A percentile compares a stretch with the other conserved stretches of the same genome.
Conservation (phyloP, 1,284 basidiomycete genomes). For the Gomphus bonarii region DNA sequence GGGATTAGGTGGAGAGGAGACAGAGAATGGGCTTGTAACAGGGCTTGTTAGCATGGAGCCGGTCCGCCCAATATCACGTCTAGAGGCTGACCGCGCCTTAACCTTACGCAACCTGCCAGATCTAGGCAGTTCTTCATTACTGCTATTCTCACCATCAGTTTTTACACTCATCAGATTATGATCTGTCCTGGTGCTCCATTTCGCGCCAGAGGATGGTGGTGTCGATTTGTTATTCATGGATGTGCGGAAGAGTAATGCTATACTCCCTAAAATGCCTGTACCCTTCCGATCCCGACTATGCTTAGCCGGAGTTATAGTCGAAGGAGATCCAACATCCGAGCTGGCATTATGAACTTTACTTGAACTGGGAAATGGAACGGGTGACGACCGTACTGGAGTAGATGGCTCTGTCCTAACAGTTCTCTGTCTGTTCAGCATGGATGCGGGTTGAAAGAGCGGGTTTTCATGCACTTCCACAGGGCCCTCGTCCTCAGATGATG, state of each 20-base stretch:
- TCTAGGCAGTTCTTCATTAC: slow-evolving; percentile 20
- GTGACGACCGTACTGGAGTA: slow-evolving; percentile 3
- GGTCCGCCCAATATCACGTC: neutral
- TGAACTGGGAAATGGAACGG: slow-evolving; percentile 4
- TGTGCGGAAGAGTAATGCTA: slow-evolving; percentile 29
- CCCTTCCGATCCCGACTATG: slow-evolving; percentile 14
- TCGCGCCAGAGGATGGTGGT: slow-evolving; percentile 5
- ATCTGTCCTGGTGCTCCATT: slow-evolving; percentile 41
- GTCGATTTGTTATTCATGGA: slow-evolving; percentile 6
- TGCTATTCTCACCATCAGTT: slow-evolving; percentile 25
- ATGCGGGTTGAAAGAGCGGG: slow-evolving; percentile 31
- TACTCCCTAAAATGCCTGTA: slow-evolving; percentile 29
- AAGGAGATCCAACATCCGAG: slow-evolving; percentile 2
- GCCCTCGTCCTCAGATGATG: slow-evolving; percentile 20
- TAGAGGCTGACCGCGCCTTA: neutral
- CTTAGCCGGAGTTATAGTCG: slow-evolving; percentile 5
- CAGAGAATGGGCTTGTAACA: neutral
- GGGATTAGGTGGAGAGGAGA: neutral
- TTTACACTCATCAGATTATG: slow-evolving; percentile 29
- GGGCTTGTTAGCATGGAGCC: neutral
- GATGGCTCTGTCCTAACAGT: neutral
- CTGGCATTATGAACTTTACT: neutral
- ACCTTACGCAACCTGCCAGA: slow-evolving; percentile 6
- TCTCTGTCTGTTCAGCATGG: neutral
- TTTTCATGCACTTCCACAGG: slow-evolving; percentile 48